These are phyloP conservation scores for Aureobasidium sp. DNA, from an alignment of 2,329 filamentous ascomycete species.

Conservation along the genomic window DNA sequence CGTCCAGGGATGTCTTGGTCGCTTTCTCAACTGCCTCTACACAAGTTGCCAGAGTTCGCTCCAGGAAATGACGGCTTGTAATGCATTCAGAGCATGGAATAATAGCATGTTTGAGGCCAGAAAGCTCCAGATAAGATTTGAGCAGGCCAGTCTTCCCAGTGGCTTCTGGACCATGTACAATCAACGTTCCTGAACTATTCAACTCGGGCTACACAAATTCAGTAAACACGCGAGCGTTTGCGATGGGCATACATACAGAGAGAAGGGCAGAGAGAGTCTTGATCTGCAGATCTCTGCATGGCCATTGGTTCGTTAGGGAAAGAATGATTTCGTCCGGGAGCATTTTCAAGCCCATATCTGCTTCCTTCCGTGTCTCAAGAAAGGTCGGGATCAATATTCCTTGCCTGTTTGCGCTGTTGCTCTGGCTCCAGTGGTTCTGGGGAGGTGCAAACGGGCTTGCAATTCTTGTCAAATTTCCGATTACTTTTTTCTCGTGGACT, in stretches of 20 bases:
- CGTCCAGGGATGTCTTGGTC: neutral
- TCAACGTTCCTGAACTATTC: constrained; percentile 66
- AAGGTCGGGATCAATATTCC: neutral
- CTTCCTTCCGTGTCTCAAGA: constrained; percentile 5
- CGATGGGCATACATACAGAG: constrained; percentile 30
- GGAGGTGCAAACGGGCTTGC: neutral
- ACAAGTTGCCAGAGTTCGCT: constrained; percentile 56
- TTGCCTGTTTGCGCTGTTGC: neutral
- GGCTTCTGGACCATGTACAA: constrained; percentile 77
- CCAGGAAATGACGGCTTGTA: constrained; percentile 68
- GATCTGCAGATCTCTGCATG: constrained; percentile 41
- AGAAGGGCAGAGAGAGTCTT: constrained; percentile 40
- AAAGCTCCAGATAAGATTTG: constrained; percentile 51
- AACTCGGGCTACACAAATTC: constrained; percentile 47
- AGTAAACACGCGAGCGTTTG: neutral
- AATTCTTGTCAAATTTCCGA: neutral
- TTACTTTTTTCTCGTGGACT: neutral
- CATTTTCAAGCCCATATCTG: constrained; percentile 24
- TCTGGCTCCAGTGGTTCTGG: neutral
- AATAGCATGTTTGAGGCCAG: constrained; percentile 50
- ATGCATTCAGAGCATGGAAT: constrained; percentile 70
- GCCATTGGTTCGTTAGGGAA: constrained; percentile 32
- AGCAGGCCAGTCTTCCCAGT: constrained; percentile 78
- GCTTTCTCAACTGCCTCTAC: constrained; percentile 29
- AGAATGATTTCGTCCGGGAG: constrained; percentile 30